Percentiles rank a stretch among this genome's conserved stretches.
These are phyloP conservation scores for Arachnopeziza araneosa DNA, from an alignment of 2,329 filamentous ascomycete genomes.

Conservation along the genomic window DNA sequence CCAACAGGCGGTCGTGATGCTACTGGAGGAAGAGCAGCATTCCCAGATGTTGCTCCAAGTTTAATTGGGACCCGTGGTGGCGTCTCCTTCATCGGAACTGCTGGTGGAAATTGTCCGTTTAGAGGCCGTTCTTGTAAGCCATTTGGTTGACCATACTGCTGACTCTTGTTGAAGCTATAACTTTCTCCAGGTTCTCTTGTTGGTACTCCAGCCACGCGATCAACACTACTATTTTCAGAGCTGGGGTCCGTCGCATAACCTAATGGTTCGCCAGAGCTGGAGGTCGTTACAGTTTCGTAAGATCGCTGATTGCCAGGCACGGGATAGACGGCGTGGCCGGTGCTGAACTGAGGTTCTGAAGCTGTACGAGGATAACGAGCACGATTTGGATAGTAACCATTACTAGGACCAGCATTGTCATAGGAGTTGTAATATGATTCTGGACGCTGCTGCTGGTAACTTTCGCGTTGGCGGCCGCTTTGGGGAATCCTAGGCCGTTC, in stretches of 20 bases:
- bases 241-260: constrained; percentile 80
- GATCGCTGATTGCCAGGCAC: constrained; percentile 40
- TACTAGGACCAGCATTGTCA: constrained; percentile 22
- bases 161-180: constrained; percentile 53
- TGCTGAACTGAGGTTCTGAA: constrained; percentile 28
- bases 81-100: constrained; percentile 22
- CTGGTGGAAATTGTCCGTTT: constrained; percentile 16
- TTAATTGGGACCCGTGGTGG: constrained; percentile 24
- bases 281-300: constrained; percentile 79
- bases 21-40: constrained; percentile 10
- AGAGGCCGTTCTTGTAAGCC: constrained; percentile 32
- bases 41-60: constrained; percentile 22
- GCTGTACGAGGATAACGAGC: constrained; percentile 29
- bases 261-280: constrained; percentile 66
- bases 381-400: constrained; percentile 29
- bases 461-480: constrained; percentile 30
- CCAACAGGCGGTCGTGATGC: constrained; percentile 12
- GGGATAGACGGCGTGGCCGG: constrained; percentile 26
- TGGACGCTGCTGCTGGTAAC: constrained; percentile 28
- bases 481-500: constrained; percentile 26
- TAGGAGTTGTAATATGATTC: constrained; percentile 38
- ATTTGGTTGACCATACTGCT: constrained; percentile 33
- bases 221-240: constrained; percentile 88
- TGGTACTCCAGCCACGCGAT: constrained; percentile 57
- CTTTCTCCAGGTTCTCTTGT: constrained; percentile 54